Evolutionary conservation across 352 stramenopile species (phyloP).

Genomic region (Saprolegnia parasitica): DNA sequence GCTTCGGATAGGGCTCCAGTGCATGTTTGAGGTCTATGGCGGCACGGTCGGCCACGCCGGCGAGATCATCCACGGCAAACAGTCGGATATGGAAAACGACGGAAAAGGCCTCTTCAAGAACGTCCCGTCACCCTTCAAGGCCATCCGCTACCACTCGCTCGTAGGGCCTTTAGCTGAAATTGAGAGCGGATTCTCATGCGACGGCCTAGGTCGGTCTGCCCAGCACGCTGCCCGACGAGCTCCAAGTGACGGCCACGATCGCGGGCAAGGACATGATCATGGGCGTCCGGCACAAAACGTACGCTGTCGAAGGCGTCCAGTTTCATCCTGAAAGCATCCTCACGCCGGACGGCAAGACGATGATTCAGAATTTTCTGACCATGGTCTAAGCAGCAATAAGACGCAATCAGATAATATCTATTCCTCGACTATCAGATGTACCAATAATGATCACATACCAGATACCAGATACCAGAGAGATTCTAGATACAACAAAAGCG

Average conservation of each 20-base stretch:
- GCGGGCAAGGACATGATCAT: slow-evolving; percentile 86
- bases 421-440: slow-evolving; percentile 4
- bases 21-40: slow-evolving; percentile 86
- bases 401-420: not conserved
- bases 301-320: slow-evolving; percentile 83
- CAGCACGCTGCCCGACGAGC: slow-evolving; percentile 67
- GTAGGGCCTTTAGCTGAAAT: slow-evolving; percentile 9
- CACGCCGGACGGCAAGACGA: slow-evolving; percentile 70
- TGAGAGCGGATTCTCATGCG: not conserved
- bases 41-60: slow-evolving; percentile 78
- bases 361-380: slow-evolving; percentile 86
- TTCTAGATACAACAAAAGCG: too few relatives aligned
- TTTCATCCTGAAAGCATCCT: slow-evolving; percentile 88
- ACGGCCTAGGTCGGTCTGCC: slow-evolving; percentile 46
- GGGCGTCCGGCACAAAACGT: slow-evolving; percentile 82
- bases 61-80: slow-evolving; percentile 86
- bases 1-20: slow-evolving; percentile 50
- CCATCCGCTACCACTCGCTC: slow-evolving; percentile 86
- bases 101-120: slow-evolving; percentile 81
- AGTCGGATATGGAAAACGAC: slow-evolving; percentile 77
- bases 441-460: not conserved
- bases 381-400: slow-evolving; percentile 36
- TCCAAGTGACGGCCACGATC: slow-evolving; percentile 78
- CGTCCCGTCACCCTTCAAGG: slow-evolving; percentile 70
- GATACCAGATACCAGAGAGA: too few relatives aligned